Conservation (phyloP, 306 rosid genomes). For the Rosa multiflora region DNA sequence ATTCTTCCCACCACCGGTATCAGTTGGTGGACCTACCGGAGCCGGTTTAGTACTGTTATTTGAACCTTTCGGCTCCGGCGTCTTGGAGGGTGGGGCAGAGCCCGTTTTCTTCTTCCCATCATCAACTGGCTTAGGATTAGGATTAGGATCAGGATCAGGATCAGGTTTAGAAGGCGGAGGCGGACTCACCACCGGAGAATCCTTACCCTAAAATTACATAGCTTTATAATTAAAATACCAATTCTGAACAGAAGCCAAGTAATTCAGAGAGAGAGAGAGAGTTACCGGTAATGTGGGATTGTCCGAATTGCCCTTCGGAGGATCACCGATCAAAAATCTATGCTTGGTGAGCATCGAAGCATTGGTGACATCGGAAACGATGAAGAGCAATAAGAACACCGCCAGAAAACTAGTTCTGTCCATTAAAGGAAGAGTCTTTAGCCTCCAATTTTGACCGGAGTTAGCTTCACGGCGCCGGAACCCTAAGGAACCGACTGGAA, state of each 20-base stretch:
- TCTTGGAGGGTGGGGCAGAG: constrained; percentile 8
- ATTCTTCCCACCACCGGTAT: constrained; percentile 2
- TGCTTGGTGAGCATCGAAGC: constrained; percentile 36
- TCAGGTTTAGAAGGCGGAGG: neutral
- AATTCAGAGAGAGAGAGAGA: constrained; percentile 9
- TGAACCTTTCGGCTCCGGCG: neutral
- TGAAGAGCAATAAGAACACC: constrained; percentile 32
- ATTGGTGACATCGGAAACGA: constrained; percentile 36
- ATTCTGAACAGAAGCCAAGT: neutral
- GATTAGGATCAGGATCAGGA: neutral
- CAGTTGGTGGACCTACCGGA: constrained; percentile 23
- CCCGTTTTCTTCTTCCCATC: constrained; percentile 2
- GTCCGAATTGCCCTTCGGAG: constrained; percentile 1
- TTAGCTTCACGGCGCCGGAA: neutral
- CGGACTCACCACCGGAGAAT: constrained; percentile 31
- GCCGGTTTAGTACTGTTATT: neutral
- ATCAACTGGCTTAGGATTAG: neutral
- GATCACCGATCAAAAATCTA: constrained; percentile 39
- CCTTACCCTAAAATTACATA: constrained; percentile 36
- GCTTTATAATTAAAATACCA: constrained; percentile 28
- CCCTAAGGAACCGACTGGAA: constrained; percentile 12
- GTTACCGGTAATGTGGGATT: constrained; percentile 33
- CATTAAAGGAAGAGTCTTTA: constrained; percentile 34
- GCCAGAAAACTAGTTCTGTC: constrained; percentile 31
- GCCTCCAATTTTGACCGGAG: neutral